A percentile compares a stretch with the other conserved stretches of the same genome.
phyloP scores from a whole-genome alignment of 108 stramenopile genomes.

The Chaetoceros tenuissimus region DNA sequence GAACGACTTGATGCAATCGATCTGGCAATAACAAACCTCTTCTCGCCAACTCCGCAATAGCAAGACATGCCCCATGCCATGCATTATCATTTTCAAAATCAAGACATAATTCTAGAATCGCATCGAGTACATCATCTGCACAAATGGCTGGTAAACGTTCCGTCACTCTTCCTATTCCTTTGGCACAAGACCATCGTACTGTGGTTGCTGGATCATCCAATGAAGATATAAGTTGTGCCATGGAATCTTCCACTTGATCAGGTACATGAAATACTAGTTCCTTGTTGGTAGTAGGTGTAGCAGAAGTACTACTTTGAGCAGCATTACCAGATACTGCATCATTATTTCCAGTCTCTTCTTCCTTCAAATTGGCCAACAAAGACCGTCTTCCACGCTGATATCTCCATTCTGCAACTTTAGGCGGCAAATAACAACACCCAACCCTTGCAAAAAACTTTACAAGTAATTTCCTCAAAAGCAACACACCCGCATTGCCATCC shows the following conservation, averaged over 20 bases:
- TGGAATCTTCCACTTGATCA: conserved; percentile 92
- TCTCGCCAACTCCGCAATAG: conserved; percentile 91
- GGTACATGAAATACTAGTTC: conserved; percentile 60
- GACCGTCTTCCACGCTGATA: conserved; percentile 88
- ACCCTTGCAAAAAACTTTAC: conserved; percentile 90
- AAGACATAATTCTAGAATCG: conserved; percentile 64
- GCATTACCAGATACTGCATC: background rate
- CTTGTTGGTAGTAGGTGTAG: background rate
- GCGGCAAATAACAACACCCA: conserved; percentile 85
- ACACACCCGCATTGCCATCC: conserved; percentile 24
- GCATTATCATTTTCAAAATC: conserved; percentile 71
- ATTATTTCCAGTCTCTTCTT: background rate
- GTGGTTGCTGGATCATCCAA: conserved; percentile 84
- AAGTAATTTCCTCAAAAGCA: conserved; percentile 71
- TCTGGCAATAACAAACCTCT: conserved; percentile 91
- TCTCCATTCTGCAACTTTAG: conserved; percentile 87
- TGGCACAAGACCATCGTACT: conserved; percentile 98
- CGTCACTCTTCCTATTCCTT: conserved; percentile 94
- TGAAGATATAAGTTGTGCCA: conserved; percentile 77
- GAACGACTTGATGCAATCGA: conserved; percentile 73
- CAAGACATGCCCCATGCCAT: conserved; percentile 98
- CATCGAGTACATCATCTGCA: conserved; percentile 95
- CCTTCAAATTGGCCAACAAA: conserved; percentile 61
- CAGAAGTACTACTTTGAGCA: background rate
- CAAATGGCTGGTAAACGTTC: conserved; percentile 81